A percentile compares a stretch with the other conserved stretches of the same genome.
Conservation (phyloP, 768 basidiomycete species). For the Cystofilobasidium macerans region DNA sequence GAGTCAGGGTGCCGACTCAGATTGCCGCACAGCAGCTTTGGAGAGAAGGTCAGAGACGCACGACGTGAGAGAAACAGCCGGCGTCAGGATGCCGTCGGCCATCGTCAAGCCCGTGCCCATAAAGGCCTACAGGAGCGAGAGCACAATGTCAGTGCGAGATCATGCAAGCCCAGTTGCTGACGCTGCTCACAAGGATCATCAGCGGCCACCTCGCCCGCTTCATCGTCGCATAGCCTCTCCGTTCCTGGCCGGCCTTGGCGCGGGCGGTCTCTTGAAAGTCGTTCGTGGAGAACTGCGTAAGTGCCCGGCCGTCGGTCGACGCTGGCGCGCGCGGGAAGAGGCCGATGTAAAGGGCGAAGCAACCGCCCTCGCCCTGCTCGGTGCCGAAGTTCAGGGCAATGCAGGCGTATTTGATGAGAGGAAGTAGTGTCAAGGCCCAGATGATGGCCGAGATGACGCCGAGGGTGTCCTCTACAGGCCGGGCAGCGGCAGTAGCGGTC, state of each 20-base stretch:
- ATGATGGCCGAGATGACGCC: conserved; percentile 51
- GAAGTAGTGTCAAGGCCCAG: conserved; percentile 67
- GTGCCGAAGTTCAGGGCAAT: conserved; percentile 38
- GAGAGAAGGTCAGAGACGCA: no score
- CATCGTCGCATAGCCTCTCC: conserved; percentile 29
- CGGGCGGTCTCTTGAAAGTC: neutral
- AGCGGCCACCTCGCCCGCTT: conserved; percentile 43
- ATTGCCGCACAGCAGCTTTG: no score
- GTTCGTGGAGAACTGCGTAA: conserved; percentile 44
- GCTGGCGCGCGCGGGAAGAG: conserved; percentile 47
- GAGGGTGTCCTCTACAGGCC: conserved; percentile 12
- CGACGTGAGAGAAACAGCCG: conserved; percentile 47
- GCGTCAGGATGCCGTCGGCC: conserved; percentile 48
- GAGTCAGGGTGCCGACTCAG: no score
- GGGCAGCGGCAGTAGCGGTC: no score
- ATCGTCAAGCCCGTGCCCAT: conserved; percentile 58
- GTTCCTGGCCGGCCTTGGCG: conserved; percentile 32
- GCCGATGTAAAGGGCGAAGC: conserved; percentile 46
- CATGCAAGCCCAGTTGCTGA: no score
- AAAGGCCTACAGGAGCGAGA: no score
- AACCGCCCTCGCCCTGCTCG: conserved; percentile 49
- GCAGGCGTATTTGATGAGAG: conserved; percentile 46
- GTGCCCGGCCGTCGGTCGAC: conserved; percentile 46
- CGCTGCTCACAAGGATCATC: conserved; percentile 47
- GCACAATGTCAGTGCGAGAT: no score